A percentile compares a stretch with the other conserved stretches of the same genome.
Evolutionary conservation across 2,329 filamentous ascomycete species (phyloP).

Genomic region (Magnaporthales sp.): DNA sequence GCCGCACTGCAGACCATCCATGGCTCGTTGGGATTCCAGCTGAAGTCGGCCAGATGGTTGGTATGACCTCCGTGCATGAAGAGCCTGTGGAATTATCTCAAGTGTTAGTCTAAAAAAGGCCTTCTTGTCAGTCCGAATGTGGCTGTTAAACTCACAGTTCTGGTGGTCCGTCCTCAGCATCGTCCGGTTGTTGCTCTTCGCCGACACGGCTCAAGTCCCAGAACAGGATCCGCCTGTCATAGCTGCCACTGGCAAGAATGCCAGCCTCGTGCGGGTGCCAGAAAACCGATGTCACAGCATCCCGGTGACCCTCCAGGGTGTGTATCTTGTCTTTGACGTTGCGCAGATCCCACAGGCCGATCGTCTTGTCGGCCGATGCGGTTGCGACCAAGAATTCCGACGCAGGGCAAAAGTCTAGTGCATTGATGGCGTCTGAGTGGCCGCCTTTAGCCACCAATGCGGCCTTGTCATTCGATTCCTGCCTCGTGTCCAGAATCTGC

Average conservation of each 20-base stretch:
- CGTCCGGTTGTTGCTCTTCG: conserved; percentile 90
- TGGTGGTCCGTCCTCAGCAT: conserved; percentile 88
- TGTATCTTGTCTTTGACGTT: conserved; percentile 87
- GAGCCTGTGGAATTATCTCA: conserved; percentile 39
- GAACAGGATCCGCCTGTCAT: conserved; percentile 89
- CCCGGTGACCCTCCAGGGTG: conserved; percentile 77
- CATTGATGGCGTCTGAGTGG: conserved; percentile 89
- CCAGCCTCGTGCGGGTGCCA: conserved; percentile 92
- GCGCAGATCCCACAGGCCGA: conserved; percentile 90
- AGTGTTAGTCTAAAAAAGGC: not conserved
- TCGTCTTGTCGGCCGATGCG: conserved; percentile 89
- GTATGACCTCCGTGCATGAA: conserved; percentile 99
- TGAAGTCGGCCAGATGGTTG: conserved; percentile 92
- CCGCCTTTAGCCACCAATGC: conserved; percentile 63
- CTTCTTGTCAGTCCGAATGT: not conserved
- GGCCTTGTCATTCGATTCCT: conserved; percentile 54
- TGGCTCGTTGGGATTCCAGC: conserved; percentile 93
- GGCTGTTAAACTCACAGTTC: conserved; percentile 63
- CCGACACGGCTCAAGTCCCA: conserved; percentile 92
- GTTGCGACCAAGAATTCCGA: conserved; percentile 88
- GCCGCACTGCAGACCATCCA: conserved; percentile 95
- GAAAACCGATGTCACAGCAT: conserved; percentile 82
- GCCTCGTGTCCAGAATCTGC: conserved; percentile 82
- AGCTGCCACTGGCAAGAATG: conserved; percentile 83
- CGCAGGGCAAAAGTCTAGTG: conserved; percentile 87